phyloP scores from a whole-genome alignment of 2,329 filamentous ascomycete genomes.

The Hypoxylon sp. region DNA sequence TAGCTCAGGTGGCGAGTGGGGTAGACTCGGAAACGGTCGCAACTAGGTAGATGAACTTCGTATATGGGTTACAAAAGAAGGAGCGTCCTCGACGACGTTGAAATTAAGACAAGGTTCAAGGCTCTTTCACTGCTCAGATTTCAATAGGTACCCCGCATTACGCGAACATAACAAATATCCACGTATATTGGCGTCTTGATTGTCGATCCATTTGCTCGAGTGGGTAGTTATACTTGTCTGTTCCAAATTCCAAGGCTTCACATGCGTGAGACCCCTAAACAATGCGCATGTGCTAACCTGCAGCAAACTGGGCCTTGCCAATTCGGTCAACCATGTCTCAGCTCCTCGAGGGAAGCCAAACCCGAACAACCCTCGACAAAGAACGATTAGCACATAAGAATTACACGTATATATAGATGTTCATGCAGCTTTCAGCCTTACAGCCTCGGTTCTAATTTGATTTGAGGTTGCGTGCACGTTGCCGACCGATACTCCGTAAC shows the following conservation, averaged over 20 bases:
- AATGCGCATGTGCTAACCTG: neutral
- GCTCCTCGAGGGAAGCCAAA: neutral
- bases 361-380: neutral
- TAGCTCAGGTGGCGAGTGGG: slow-evolving; percentile 1
- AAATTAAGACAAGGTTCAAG: neutral
- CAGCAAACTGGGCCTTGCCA: neutral
- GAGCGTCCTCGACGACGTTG: neutral
- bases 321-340: neutral
- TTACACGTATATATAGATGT: neutral
- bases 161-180: neutral
- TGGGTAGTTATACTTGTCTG: neutral
- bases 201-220: neutral
- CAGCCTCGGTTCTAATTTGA: neutral
- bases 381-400: neutral
- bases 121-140: neutral
- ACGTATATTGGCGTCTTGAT: neutral
- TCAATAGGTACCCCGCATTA: neutral
- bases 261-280: slow-evolving; percentile 2
- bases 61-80: neutral
- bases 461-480: neutral
- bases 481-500: slow-evolving; percentile 7
- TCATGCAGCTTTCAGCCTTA: neutral
- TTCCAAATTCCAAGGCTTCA: neutral
- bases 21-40: slow-evolving; percentile 13
- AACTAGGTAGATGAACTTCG: neutral